Conservation (phyloP, 345 rosid genomes). For the Erysimum cheiranthoides region DNA sequence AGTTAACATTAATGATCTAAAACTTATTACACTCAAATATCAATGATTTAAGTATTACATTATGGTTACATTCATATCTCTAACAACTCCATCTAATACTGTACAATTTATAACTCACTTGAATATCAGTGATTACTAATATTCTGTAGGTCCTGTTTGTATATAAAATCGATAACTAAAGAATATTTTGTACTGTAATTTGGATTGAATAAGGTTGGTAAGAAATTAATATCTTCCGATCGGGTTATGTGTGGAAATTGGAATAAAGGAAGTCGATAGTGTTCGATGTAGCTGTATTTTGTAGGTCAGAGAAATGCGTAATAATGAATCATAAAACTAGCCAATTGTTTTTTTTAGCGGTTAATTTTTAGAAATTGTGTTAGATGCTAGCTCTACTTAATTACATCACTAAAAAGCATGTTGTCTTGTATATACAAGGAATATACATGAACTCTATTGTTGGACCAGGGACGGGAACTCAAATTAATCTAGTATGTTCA, state of each 20-base stretch:
- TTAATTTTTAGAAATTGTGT: neutral
- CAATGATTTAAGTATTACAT: neutral
- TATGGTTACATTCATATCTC: neutral
- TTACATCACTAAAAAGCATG: slow-evolving; percentile 11
- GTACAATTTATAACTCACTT: too few relatives aligned
- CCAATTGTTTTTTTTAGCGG: neutral
- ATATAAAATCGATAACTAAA: neutral
- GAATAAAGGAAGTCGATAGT: neutral
- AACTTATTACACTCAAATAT: neutral
- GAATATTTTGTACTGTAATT: slow-evolving; percentile 1
- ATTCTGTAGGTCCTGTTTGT: neutral
- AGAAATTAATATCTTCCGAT: neutral
- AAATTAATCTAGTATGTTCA: slow-evolving; percentile 27
- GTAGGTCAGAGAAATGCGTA: neutral
- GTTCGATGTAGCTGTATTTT: neutral
- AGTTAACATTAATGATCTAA: neutral
- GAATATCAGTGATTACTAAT: neutral
- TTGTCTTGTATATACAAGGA: slow-evolving; percentile 28
- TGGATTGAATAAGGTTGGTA: slow-evolving; percentile 8
- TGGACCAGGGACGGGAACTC: slow-evolving; percentile 25
- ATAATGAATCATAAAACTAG: neutral
- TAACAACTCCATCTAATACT: neutral
- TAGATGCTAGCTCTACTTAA: slow-evolving; percentile 31
- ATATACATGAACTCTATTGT: slow-evolving; percentile 15
- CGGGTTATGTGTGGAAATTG: neutral